phyloP scores from a whole-genome alignment of 1,284 basidiomycete species.

The Marasmius sp. region DNA sequence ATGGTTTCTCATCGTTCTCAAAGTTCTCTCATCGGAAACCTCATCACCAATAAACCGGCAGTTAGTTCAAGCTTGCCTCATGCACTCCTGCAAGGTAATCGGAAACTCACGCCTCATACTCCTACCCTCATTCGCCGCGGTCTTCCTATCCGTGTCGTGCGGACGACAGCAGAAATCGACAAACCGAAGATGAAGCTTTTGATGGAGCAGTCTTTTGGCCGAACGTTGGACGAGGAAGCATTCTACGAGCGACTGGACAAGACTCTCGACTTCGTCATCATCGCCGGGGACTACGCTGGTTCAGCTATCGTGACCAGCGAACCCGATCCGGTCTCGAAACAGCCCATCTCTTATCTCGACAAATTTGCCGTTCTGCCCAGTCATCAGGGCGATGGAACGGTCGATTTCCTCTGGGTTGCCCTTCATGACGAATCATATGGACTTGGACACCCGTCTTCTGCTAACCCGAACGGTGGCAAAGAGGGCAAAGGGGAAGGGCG shows the following conservation, averaged over 20 bases:
- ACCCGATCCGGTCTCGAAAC: constrained; percentile 34
- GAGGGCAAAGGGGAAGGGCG: constrained; percentile 87
- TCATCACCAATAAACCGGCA: constrained; percentile 98
- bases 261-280: constrained; percentile 88
- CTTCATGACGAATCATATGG: constrained; percentile 98
- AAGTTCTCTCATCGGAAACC: constrained; percentile 91
- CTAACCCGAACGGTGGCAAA: constrained; percentile 93
- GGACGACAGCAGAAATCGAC: constrained; percentile 68
- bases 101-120: constrained; percentile 84
- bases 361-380: constrained; percentile 97
- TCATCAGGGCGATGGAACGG: constrained; percentile 97
- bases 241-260: constrained; percentile 82
- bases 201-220: constrained; percentile 86
- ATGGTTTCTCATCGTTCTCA: constrained; percentile 98
- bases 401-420: constrained; percentile 99
- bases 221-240: constrained; percentile 68
- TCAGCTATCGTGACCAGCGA: constrained; percentile 95
- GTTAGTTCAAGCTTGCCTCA: constrained; percentile 95
- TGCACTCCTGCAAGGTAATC: constrained; percentile 83
- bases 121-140: constrained; percentile 93
- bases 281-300: constrained; percentile 95
- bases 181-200: constrained; percentile 73
- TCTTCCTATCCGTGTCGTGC: constrained; percentile 82
- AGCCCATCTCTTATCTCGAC: constrained; percentile 89
- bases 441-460: constrained; percentile 88